These are phyloP conservation scores for Erysimum cheiri DNA, from an alignment of 441 rosid genomes.

Conservation along the genomic window DNA sequence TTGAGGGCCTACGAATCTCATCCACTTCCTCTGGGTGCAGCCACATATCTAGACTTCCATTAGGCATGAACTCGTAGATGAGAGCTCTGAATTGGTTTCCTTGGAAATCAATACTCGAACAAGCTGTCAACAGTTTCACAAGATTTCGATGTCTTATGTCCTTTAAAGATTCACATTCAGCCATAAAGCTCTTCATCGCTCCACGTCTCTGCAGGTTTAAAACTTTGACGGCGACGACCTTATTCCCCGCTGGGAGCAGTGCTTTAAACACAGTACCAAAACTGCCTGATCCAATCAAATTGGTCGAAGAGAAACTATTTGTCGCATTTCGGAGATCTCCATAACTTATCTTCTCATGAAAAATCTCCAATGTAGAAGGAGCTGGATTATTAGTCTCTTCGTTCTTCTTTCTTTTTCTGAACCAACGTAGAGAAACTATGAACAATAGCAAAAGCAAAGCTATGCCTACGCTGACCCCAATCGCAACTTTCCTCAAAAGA, in stretches of 20 bases:
- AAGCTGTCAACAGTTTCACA: constrained; percentile 34
- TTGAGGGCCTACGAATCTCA: constrained; percentile 22
- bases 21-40: constrained; percentile 25
- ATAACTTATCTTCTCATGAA: constrained; percentile 37
- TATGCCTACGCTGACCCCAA: background rate
- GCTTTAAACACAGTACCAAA: constrained; percentile 40
- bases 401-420: constrained; percentile 24
- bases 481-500: background rate
- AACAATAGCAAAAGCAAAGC: constrained; percentile 10
- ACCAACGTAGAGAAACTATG: background rate
- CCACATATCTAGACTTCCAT: constrained; percentile 33
- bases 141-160: constrained; percentile 33
- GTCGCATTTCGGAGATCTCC: constrained; percentile 10
- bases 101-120: constrained; percentile 30
- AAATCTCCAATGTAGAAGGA: background rate
- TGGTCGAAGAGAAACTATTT: constrained; percentile 21
- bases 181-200: constrained; percentile 37
- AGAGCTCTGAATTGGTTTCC: constrained; percentile 36
- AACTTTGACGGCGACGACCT: constrained; percentile 28
- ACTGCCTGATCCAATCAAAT: constrained; percentile 28
- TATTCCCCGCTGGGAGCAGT: background rate
- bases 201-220: constrained; percentile 11
- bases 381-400: background rate
- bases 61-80: constrained; percentile 22
- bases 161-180: constrained; percentile 33